phyloP scores from a whole-genome alignment of 164 flowering plant genomes.

The Liriodendron chinense region DNA sequence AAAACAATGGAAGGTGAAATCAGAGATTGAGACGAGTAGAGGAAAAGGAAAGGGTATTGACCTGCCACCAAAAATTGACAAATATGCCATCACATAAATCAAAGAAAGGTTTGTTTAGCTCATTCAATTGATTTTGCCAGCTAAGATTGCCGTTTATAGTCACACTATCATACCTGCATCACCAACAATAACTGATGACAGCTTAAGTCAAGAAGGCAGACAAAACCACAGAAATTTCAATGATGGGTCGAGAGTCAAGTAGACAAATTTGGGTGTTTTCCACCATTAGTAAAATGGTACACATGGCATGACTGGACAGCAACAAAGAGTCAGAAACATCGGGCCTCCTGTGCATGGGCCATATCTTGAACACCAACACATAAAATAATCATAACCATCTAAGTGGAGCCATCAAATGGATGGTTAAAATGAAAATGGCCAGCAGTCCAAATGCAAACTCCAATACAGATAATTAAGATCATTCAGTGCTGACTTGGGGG shows the following conservation, averaged over 20 bases:
- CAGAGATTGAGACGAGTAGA: not conserved
- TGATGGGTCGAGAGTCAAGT: too few relatives aligned
- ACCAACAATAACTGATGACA: slow-evolving; percentile 7
- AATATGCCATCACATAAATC: slow-evolving; percentile 92
- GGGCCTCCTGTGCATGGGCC: not conserved
- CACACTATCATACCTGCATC: slow-evolving; percentile 85
- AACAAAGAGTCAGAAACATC: not conserved
- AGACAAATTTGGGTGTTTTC: not conserved
- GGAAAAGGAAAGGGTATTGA: slow-evolving; percentile 18
- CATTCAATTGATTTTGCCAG: slow-evolving; percentile 85
- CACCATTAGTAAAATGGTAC: not conserved
- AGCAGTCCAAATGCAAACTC: too few relatives aligned
- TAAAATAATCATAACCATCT: too few relatives aligned
- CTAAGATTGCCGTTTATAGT: slow-evolving; percentile 58
- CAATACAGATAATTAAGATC: too few relatives aligned
- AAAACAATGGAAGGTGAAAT: not conserved
- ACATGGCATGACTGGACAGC: not conserved
- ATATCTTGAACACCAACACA: not conserved
- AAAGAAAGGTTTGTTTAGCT: slow-evolving; percentile 82
- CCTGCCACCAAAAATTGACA: slow-evolving; percentile 84
- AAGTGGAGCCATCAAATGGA: not conserved
- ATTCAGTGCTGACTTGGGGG: too few relatives aligned
- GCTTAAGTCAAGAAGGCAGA: not conserved
- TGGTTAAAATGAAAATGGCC: not conserved
- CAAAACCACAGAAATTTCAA: not conserved